Evolutionary conservation across 495 filamentous ascomycete genomes (phyloP).

Genomic region (Neurospora tetrasperma): DNA sequence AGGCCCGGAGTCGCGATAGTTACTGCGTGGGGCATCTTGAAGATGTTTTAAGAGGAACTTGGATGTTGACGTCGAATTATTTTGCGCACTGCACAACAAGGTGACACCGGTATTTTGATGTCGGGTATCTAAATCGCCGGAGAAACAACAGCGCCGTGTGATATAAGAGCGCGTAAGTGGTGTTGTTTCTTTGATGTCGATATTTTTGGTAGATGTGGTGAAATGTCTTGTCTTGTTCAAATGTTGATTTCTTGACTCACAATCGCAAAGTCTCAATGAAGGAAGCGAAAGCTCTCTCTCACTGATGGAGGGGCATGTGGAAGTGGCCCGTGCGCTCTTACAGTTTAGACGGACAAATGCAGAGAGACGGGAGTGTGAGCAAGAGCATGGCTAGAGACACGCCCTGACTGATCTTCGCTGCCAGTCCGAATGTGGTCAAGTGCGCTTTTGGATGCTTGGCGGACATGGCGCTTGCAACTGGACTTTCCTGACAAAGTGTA

Average conservation of each 20-base stretch:
- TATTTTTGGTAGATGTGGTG: background rate
- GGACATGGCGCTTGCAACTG: background rate
- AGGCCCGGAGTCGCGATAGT: conserved; percentile 68
- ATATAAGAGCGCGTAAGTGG: background rate
- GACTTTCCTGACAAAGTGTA: too few species aligned
- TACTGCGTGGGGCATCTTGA: conserved; percentile 56
- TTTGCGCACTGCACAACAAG: background rate
- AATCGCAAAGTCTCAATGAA: conserved; percentile 3
- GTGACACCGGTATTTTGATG: background rate
- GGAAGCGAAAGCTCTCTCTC: conserved; percentile 10
- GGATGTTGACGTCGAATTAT: background rate
- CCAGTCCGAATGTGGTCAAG: background rate
- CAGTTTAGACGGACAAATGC: background rate
- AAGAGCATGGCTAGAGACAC: background rate
- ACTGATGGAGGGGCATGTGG: conserved; percentile 12
- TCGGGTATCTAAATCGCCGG: background rate
- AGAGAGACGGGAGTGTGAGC: too few species aligned
- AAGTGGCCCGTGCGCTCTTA: conserved; percentile 5
- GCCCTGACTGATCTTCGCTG: background rate
- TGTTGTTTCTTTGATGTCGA: background rate
- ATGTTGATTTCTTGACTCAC: conserved; percentile 13
- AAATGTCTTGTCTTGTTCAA: background rate
- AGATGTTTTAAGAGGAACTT: background rate
- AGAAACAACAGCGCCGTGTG: background rate
- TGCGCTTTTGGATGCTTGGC: background rate